Base-by-base conservation (phyloP, 306 rosid species). In the Ormosia semicastrata region DNA sequence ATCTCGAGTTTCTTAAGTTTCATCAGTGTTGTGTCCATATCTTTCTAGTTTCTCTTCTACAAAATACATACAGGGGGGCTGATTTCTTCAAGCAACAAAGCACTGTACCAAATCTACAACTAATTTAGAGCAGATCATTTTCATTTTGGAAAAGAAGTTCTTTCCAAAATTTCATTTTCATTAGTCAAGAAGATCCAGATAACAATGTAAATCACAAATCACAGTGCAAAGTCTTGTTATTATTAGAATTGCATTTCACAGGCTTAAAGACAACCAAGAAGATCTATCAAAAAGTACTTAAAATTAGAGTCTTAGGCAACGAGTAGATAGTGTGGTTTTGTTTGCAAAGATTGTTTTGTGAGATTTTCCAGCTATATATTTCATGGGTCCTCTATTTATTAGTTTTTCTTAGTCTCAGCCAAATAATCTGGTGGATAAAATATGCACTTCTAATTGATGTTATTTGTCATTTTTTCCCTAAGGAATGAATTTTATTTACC, bases 271-370 rank as follows among this genome's bases (percentile, higher is more conserved):
- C 87, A 82, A 83, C 83, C 41, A 73, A 75, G 88, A 89, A 83
- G 88, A 77, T 66, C 81, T 84, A 68, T 77, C 66, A 73, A 73
- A 76, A 34, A 80, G 76, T 63, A 49, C 82, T 88, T 83, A 40
- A n/a, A 63, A 40, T 72, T 87, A 76, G 78, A 76, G 79, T 78
- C 49, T 76, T 87, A 87, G 94, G 83, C 78, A 71, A 75, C 82
- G 67, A 82, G 82, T 74, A 78, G 89, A 74, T 86, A 44, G 68
- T 86, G 79, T 58, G 83, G 73, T 83, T 87, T 82, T 81, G 80
- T 77, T 85, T 83, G 63, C 82, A 87, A 87, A 82, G 90, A 52
- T 89, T 89, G 87, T 75, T 90, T 85, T 72, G 86, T 86, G 87
- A 87, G 88, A 89, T 87, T 85, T 86, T 90, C 81, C 66, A 81